Evolutionary conservation across 2,329 filamentous ascomycete species (phyloP).

Genomic region (Fusarium sp.): DNA sequence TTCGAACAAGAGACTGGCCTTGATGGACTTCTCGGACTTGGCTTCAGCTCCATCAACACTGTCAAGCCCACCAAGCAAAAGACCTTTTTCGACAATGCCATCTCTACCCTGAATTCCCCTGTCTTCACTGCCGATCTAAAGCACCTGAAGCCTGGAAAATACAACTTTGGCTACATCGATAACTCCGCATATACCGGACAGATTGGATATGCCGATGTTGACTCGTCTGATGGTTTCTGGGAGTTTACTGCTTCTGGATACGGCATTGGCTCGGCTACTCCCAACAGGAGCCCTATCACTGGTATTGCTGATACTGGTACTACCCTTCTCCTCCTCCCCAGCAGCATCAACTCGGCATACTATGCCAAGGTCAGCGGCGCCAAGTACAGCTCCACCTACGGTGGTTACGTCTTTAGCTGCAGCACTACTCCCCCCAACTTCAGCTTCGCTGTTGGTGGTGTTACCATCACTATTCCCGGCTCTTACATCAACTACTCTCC

Average conservation of each 20-base stretch:
- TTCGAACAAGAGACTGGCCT: conserved; percentile 53
- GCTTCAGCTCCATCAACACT: conserved; percentile 57
- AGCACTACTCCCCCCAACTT: conserved; percentile 59
- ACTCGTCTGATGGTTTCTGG: conserved; percentile 72
- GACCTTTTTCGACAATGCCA: conserved; percentile 56
- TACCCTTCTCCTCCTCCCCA: conserved; percentile 70
- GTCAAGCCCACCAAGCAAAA: conserved; percentile 54
- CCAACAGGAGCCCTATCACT: conserved; percentile 44
- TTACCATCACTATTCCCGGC: conserved; percentile 67
- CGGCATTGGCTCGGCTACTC: conserved; percentile 48
- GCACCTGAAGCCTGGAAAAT: conserved; percentile 65
- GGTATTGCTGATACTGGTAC: conserved; percentile 70
- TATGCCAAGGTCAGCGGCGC: conserved; percentile 60
- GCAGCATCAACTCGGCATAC: conserved; percentile 61
- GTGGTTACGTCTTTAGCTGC: conserved; percentile 62
- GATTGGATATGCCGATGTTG: conserved; percentile 70
- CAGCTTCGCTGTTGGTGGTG: conserved; percentile 66
- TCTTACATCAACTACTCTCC: conserved; percentile 65
- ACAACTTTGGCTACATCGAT: conserved; percentile 81
- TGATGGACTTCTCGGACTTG: conserved; percentile 58
- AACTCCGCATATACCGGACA: conserved; percentile 68
- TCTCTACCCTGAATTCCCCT: conserved; percentile 23
- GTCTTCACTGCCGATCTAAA: conserved; percentile 78
- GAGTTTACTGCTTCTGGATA: conserved; percentile 57
- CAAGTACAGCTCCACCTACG: conserved; percentile 51